Conservation (phyloP, 345 rosid species). For the Bruguiera sexangula region DNA sequence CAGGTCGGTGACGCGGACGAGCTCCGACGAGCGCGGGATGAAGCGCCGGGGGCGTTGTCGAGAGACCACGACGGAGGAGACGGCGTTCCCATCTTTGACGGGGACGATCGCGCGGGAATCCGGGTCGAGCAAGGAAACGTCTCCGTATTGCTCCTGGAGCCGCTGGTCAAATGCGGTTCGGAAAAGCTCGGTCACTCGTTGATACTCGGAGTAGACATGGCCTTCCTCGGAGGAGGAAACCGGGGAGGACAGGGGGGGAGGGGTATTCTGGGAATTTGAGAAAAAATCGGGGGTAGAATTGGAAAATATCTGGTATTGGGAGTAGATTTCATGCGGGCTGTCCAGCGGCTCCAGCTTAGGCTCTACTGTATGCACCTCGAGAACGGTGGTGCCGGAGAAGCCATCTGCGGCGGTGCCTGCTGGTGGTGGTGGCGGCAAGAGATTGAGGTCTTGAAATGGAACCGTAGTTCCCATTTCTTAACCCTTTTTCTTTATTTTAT, state of each 20-base stretch:
- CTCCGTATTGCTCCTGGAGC: slow-evolving; percentile 29
- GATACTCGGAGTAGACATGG: slow-evolving; percentile 47
- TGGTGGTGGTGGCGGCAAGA: slow-evolving; percentile 17
- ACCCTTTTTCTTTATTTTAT: too few species aligned
- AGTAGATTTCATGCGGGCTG: slow-evolving; percentile 14
- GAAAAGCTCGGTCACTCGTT: slow-evolving; percentile 52
- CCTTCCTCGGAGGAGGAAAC: slow-evolving; percentile 27
- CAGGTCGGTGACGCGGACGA: slow-evolving; percentile 69
- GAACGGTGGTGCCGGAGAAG: slow-evolving; percentile 20
- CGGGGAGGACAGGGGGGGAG: slow-evolving; percentile 18
- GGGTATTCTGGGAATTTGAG: slow-evolving; percentile 35
- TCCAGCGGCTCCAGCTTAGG: slow-evolving; percentile 61
- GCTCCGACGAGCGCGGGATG: slow-evolving; percentile 57
- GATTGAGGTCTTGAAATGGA: slow-evolving; percentile 48
- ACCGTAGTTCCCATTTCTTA: too few species aligned
- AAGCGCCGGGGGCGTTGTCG: slow-evolving; percentile 28
- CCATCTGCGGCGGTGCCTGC: slow-evolving; percentile 6
- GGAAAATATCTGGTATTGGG: slow-evolving; percentile 12
- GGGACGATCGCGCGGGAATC: slow-evolving; percentile 61
- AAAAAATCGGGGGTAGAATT: slow-evolving; percentile 22
- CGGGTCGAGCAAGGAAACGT: slow-evolving; percentile 37
- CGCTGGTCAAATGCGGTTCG: slow-evolving; percentile 54
- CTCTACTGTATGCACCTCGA: slow-evolving; percentile 39
- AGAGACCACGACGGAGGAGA: slow-evolving; percentile 19
- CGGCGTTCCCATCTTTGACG: slow-evolving; percentile 17